Evolutionary conservation across 805 yeast species (phyloP).

Genomic region (Spathaspora hagerdaliae): DNA sequence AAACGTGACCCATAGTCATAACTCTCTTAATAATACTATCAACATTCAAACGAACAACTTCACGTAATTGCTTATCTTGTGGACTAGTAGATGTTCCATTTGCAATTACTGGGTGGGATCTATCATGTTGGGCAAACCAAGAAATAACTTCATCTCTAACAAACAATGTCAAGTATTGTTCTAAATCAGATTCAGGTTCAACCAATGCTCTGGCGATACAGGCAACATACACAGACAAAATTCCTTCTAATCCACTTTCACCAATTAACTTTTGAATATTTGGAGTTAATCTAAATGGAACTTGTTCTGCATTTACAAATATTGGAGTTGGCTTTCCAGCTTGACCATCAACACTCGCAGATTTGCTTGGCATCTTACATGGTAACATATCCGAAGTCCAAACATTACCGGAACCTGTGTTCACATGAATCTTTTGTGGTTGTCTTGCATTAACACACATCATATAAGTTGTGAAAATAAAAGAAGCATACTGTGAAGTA

Average conservation of each 20-base stretch:
- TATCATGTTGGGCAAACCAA: conserved; percentile 87
- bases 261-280: conserved; percentile 93
- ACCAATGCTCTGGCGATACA: conserved; percentile 83
- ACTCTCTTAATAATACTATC: conserved; percentile 80
- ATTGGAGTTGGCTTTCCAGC: conserved; percentile 65
- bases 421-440: conserved; percentile 87
- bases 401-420: conserved; percentile 78
- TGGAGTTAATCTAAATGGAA: conserved; percentile 95
- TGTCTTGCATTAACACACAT: conserved; percentile 90
- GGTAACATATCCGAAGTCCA: conserved; percentile 97
- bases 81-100: conserved; percentile 27
- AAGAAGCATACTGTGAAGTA: conserved; percentile 90
- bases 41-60: conserved; percentile 83
- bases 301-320: conserved; percentile 86
- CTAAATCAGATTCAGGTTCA: conserved; percentile 89
- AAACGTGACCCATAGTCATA: conserved; percentile 58
- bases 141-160: conserved; percentile 94
- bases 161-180: conserved; percentile 86
- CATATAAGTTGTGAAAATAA: conserved; percentile 89
- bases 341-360: conserved; percentile 40
- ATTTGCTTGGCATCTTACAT: conserved; percentile 63
- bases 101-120: conserved; percentile 34
- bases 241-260: conserved; percentile 89
- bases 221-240: conserved; percentile 79
- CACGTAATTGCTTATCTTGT: conserved; percentile 79